Percentiles rank a stretch among this genome's conserved stretches.
phyloP scores from a whole-genome alignment of 228 moss, liverwort and hornwort genomes.

The Sphagnum fallax region DNA sequence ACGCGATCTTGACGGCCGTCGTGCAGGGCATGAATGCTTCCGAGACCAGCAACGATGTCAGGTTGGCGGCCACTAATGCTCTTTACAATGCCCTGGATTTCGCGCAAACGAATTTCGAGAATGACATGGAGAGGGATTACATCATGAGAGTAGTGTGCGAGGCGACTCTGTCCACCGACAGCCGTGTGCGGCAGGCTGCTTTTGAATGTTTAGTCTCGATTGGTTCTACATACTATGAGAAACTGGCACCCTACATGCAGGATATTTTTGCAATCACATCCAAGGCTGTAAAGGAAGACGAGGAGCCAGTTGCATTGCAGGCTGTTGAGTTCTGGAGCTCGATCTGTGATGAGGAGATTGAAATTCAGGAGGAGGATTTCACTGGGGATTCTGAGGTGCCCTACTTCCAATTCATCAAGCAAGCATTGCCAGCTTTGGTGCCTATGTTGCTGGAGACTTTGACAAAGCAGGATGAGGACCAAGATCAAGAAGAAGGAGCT shows the following conservation, averaged over 20 bases:
- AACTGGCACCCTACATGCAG: conserved; percentile 92
- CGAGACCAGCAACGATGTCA: conserved; percentile 85
- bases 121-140: conserved; percentile 93
- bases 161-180: conserved; percentile 85
- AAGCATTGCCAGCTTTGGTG: conserved; percentile 82
- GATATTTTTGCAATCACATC: conserved; percentile 93
- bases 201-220: conserved; percentile 96
- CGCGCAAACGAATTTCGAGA: conserved; percentile 98
- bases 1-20: conserved; percentile 92
- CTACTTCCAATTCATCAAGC: conserved; percentile 90
- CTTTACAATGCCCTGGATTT: conserved; percentile 94
- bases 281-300: conserved; percentile 95
- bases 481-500: conserved; percentile 64
- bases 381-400: conserved; percentile 89
- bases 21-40: conserved; percentile 97
- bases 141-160: conserved; percentile 99
- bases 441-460: conserved; percentile 94
- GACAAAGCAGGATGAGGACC: conserved; percentile 80
- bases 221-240: conserved; percentile 94
- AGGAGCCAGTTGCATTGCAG: conserved; percentile 84
- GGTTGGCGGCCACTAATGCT: conserved; percentile 88
- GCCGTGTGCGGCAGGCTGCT: conserved; percentile 84
- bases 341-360: conserved; percentile 97
- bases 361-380: conserved; percentile 89
- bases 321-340: conserved; percentile 99